Percentiles rank a stretch among this genome's conserved stretches.
phyloP scores from a whole-genome alignment of 2,329 filamentous ascomycete species.

The Aureobasidium pullulans region DNA sequence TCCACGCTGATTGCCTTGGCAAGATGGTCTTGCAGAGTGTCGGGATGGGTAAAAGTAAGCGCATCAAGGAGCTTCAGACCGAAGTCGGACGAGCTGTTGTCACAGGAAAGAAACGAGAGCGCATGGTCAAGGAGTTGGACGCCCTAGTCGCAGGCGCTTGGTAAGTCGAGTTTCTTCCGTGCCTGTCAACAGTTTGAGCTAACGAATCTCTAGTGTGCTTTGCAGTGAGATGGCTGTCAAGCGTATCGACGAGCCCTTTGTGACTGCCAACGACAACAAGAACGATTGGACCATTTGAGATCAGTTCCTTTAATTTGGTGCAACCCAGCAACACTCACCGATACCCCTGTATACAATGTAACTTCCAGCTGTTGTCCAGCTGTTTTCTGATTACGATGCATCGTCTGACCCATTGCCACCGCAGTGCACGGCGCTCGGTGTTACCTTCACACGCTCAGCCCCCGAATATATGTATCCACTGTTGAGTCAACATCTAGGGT shows the following conservation, averaged over 20 bases:
- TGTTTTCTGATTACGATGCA: not conserved
- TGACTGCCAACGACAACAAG: constrained; percentile 62
- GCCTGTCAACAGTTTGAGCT: not conserved
- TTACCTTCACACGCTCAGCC: not conserved
- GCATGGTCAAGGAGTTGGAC: constrained; percentile 81
- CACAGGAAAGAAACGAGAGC: constrained; percentile 66
- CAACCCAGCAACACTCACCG: not conserved
- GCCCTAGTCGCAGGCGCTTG: constrained; percentile 84
- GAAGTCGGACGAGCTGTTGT: constrained; percentile 65
- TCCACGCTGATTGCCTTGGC: constrained; percentile 90
- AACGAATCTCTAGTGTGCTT: constrained; percentile 56
- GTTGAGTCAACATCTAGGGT: not conserved
- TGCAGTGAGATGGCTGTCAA: constrained; percentile 95
- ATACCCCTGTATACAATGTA: constrained; percentile 8
- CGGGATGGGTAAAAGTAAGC: constrained; percentile 64
- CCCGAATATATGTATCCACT: not conserved
- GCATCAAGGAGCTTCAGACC: constrained; percentile 78
- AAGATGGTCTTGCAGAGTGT: constrained; percentile 76
- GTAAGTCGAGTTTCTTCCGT: constrained; percentile 43
- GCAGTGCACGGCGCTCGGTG: not conserved
- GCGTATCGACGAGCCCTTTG: constrained; percentile 87
- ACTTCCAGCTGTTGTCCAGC: not conserved
- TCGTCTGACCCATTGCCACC: not conserved
- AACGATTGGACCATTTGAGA: constrained; percentile 65
- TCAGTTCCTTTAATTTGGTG: not conserved